These are phyloP conservation scores for Kwoniella bestiolae DNA, from an alignment of 768 basidiomycete genomes.

Conservation along the genomic window DNA sequence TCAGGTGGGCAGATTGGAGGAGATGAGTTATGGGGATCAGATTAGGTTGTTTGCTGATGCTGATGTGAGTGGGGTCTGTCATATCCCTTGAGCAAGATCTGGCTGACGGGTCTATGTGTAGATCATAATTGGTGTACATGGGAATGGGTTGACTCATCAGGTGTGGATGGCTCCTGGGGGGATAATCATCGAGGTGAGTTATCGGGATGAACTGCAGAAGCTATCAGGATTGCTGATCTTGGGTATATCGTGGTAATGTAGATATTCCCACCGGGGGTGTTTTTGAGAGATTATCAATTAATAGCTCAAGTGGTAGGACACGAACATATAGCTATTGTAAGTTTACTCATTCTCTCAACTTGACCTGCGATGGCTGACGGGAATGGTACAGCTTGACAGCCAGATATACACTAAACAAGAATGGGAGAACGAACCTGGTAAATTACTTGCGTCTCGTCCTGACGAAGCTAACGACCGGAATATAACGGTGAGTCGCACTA, in stretches of 20 bases:
- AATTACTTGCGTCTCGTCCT: neutral
- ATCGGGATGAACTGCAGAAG: neutral
- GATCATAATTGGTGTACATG: slow-evolving; percentile 44
- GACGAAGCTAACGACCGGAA: slow-evolving; percentile 3
- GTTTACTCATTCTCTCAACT: too few species aligned
- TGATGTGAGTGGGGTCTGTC: slow-evolving; percentile 25
- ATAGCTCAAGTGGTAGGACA: slow-evolving; percentile 31
- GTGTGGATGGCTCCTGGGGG: slow-evolving; percentile 35
- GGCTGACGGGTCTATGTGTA: neutral
- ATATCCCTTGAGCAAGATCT: neutral
- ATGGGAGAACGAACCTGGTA: slow-evolving; percentile 11
- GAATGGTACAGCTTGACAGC: slow-evolving; percentile 8
- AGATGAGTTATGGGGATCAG: slow-evolving; percentile 35
- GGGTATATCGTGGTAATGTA: neutral
- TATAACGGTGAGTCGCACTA: neutral
- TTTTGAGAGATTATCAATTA: slow-evolving; percentile 34
- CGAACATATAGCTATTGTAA: slow-evolving; percentile 28
- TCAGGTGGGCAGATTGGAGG: slow-evolving; percentile 24
- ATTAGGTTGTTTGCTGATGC: slow-evolving; percentile 30
- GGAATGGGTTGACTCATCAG: slow-evolving; percentile 40
- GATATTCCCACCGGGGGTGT: slow-evolving; percentile 7
- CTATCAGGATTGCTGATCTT: too few species aligned
- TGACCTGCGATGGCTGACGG: too few species aligned
- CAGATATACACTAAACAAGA: neutral
- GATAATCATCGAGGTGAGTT: slow-evolving; percentile 31